Base-by-base conservation (phyloP, 169 alveolate genomes). In the Eimeria brunetti region DNA sequence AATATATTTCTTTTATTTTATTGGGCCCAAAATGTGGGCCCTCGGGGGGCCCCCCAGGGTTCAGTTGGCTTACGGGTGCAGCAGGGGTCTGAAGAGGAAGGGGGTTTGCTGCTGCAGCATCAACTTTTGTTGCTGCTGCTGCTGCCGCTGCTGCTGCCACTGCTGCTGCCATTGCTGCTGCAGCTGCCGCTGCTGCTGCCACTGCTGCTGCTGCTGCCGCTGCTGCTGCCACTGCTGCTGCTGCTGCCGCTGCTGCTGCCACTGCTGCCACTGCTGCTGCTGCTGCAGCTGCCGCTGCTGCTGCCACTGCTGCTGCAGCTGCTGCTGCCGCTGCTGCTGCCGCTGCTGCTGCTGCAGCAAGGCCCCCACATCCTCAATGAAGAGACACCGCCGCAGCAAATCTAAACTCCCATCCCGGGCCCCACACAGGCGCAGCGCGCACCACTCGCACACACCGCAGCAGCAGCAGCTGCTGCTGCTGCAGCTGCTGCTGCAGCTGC, bases 381-480 rank as follows among this genome's bases (percentile, higher is more conserved):
- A 51, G 49, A 81, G 69, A 30, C 53, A 36, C 20, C 73, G 30
- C 73, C 89, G 69, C 73, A 81, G 73, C 73, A 81, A 81, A 81
- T 49, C 73, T 22, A 81, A 53, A 49, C 38, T 30, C 38, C 89
- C 89, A 22, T 81, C 89, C 11, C 56, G 30, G 41, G 64, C 49
- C 51, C 89, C 89, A 27, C 51, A 46, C 64, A 8, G 41, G 7
- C 89, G 89, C 73, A 81, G 89, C 27, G 51, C 46, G 73, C 89
- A 81, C 89, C 89, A 81, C 73, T 51, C 89, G 60, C 89, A 81
- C 62, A 62, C 18, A 5, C 73, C 3, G 53, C 81, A 71, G 81
- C 81, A 71, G 81, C 81, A 71, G 81, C 53, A 27, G 78, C 78
- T 20, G 44, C 27, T 3, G 78, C 78, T 14, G 38, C 44, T 67